Conservation (phyloP, 768 basidiomycete species). For the Myochromella boudieri region DNA sequence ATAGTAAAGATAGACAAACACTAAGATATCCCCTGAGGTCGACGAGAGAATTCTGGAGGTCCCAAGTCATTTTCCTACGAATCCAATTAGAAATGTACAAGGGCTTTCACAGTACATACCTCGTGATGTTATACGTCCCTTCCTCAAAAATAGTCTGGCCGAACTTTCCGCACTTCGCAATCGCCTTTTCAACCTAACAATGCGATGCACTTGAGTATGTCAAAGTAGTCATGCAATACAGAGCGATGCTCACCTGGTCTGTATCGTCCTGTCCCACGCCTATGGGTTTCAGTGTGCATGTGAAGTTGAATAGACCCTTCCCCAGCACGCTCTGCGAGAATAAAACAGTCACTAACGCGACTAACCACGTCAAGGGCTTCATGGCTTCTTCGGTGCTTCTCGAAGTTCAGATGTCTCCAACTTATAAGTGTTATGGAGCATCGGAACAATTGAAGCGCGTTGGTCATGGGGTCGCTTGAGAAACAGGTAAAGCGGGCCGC, state of each 20-base stretch:
- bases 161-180: constrained; percentile 45
- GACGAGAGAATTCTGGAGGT: constrained; percentile 40
- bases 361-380: neutral
- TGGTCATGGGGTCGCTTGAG: constrained; percentile 9
- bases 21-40: constrained; percentile 46
- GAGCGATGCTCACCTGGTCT: constrained; percentile 25
- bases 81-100: neutral
- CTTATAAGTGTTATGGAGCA: neutral
- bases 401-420: neutral
- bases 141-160: constrained; percentile 44
- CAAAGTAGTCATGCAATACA: neutral
- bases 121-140: constrained; percentile 52
- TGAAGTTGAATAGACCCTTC: neutral
- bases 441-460: neutral
- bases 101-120: constrained; percentile 25
- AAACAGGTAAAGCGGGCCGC: constrained; percentile 10
- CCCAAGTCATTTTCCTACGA: constrained; percentile 55
- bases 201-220: neutral
- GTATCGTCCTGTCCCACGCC: constrained; percentile 41
- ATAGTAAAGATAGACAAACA: constrained; percentile 24
- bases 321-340: neutral
- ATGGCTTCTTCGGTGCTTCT: neutral
- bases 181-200: constrained; percentile 46
- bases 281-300: constrained; percentile 32
- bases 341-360: constrained; percentile 1